phyloP scores from a whole-genome alignment of 495 filamentous ascomycete species.

The Lepidopterella palustris region DNA sequence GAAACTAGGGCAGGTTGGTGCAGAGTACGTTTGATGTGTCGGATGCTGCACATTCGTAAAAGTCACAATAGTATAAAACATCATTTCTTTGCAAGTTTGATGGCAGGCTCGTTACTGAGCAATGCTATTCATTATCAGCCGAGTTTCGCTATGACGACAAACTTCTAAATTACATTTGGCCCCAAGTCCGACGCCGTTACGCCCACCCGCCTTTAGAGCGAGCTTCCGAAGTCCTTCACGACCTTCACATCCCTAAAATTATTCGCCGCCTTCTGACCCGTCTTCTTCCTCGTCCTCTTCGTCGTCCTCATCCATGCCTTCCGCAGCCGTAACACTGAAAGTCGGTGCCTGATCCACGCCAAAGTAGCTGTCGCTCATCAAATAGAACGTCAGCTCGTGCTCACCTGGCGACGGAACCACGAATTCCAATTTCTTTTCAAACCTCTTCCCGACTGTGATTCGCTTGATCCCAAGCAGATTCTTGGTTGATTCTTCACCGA shows the following conservation, averaged over 20 bases:
- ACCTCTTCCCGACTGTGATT: constrained; percentile 71
- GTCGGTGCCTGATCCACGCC: constrained; percentile 94
- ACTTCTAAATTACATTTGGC: neutral
- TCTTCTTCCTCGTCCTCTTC: constrained; percentile 70
- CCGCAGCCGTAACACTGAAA: constrained; percentile 76
- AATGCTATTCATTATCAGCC: neutral
- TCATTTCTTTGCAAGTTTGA: too few relatives aligned
- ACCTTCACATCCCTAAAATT: neutral
- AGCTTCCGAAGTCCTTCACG: neutral
- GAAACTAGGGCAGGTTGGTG: neutral
- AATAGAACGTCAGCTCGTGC: constrained; percentile 81
- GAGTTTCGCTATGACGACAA: neutral
- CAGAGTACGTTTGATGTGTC: neutral
- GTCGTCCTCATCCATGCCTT: constrained; percentile 93
- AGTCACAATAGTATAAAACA: too few relatives aligned
- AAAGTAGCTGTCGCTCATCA: constrained; percentile 97
- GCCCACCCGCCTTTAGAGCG: neutral
- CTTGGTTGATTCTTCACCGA: constrained; percentile 80
- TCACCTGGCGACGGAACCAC: constrained; percentile 77
- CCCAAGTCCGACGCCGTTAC: neutral
- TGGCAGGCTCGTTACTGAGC: neutral
- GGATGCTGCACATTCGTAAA: neutral
- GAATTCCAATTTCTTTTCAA: constrained; percentile 80
- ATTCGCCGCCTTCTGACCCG: constrained; percentile 10
- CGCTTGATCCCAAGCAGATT: constrained; percentile 87